Percentiles rank a stretch among this genome's conserved stretches.
Conservation (phyloP, 768 basidiomycete species). For the Mycena venus region DNA sequence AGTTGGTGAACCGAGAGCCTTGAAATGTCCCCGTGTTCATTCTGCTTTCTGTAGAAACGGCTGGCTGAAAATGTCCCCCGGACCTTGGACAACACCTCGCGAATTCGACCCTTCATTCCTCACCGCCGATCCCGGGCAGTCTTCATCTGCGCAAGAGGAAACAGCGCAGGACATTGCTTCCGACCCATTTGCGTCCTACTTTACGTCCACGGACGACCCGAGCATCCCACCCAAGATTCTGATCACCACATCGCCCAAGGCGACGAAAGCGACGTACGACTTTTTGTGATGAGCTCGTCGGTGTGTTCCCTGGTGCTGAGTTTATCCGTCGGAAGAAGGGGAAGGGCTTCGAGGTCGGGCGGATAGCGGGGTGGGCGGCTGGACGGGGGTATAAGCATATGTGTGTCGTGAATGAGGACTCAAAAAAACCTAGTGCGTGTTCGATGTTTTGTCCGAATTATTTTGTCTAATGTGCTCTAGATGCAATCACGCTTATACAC, state of each 20-base stretch:
- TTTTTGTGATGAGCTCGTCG: conserved; percentile 94
- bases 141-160: conserved; percentile 63
- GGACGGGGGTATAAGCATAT: conserved; percentile 90
- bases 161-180: conserved; percentile 76
- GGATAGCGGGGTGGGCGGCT: conserved; percentile 94
- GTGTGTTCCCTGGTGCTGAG: conserved; percentile 92
- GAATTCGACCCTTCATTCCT: conserved; percentile 83
- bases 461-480: conserved; percentile 55
- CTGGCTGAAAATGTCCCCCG: conserved; percentile 87
- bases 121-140: conserved; percentile 64
- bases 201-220: conserved; percentile 75
- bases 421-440: conserved; percentile 90
- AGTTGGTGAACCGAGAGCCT: conserved; percentile 55
- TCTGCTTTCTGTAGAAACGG: conserved; percentile 70
- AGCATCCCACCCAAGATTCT: conserved; percentile 87
- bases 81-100: conserved; percentile 94
- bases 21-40: not conserved
- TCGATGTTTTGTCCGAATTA: not conserved
- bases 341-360: conserved; percentile 90
- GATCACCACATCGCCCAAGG: conserved; percentile 91
- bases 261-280: conserved; percentile 89
- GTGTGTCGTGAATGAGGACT: conserved; percentile 95
- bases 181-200: conserved; percentile 86
- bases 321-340: conserved; percentile 90
- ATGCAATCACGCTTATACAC: conserved; percentile 92